Evolutionary conservation across 768 basidiomycete species (phyloP), one percentile per base, ranked within the genome.

Genomic region (Phylloporus sp.): DNA sequence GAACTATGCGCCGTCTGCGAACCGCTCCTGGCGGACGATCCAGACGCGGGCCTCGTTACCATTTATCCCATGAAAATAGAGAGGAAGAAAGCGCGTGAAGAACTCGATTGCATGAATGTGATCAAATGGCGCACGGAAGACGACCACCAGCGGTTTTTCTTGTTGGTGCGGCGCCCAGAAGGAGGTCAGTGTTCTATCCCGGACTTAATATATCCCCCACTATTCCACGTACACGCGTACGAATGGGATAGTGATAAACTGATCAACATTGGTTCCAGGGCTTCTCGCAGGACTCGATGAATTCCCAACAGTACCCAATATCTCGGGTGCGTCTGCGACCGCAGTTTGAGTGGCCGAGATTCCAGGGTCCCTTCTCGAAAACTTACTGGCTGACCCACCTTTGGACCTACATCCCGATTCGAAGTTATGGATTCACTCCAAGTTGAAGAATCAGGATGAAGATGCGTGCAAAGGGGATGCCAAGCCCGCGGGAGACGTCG

Each of bases 61-160:
- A 69, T 79, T n/a, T 96, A 83, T 65, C 94, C 94, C 0, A 90
- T 95, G 87, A 87, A 83, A 59, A 78, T 73, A 17, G 80, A 82
- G 41, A 84, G 84, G 50, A 94, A 92, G 69, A 88, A 84, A 58
- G 79, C 82, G 10, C 74, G 91, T 41, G 83, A 88, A 62, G 94
- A 98, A 60, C 69, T 86, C 35, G 90, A 92, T 61, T 71, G 85
- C 13, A 90, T 95, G 11, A 86, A 81, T 55, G 82, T 91, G n/a
- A 68, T 95, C 24, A 89, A 92, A 68, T 94, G 90, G 87, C 69
- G 71, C 27, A 57, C 63, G 13, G 44, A 46, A 13, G 52, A 66
- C 36, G 55, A 67, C 24, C 45, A 61, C 20, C 66, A 77, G 23
- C 74, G 84, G 41, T 78, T 75, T 67, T 86, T 92, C 61, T 66